phyloP scores from a whole-genome alignment of 2,329 filamentous ascomycete species.

The Penicillium sp. region DNA sequence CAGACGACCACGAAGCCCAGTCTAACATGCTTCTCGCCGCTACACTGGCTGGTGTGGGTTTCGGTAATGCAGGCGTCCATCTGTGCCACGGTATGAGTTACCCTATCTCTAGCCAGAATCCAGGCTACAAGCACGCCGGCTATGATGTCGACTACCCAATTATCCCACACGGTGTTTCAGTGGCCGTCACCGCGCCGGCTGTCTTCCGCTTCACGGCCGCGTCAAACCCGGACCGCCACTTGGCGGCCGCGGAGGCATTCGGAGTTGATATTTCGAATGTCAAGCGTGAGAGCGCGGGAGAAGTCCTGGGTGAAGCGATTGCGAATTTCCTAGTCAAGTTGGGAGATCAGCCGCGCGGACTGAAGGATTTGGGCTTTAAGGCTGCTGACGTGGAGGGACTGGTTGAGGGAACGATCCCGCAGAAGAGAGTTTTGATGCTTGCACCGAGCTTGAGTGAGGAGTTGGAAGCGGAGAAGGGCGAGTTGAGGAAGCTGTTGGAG shows the following conservation, averaged over 20 bases:
- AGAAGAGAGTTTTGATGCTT: constrained; percentile 87
- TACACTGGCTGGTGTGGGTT: constrained; percentile 92
- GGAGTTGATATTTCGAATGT: constrained; percentile 88
- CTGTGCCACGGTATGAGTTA: constrained; percentile 93
- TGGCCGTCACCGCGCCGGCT: constrained; percentile 89
- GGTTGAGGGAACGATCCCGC: constrained; percentile 93
- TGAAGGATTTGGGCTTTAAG: constrained; percentile 83
- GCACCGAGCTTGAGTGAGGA: constrained; percentile 80
- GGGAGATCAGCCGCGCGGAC: constrained; percentile 86
- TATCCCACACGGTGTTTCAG: constrained; percentile 94
- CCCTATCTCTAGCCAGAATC: constrained; percentile 94
- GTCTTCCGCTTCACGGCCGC: constrained; percentile 93
- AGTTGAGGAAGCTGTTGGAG: constrained; percentile 73
- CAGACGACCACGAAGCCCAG: constrained; percentile 91
- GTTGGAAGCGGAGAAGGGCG: constrained; percentile 71
- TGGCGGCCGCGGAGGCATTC: constrained; percentile 87
- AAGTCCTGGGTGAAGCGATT: constrained; percentile 83
- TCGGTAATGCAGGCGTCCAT: constrained; percentile 97
- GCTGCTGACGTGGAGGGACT: constrained; percentile 76
- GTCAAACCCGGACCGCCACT: constrained; percentile 89
- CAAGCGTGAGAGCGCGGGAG: constrained; percentile 86
- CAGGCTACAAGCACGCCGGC: constrained; percentile 85
- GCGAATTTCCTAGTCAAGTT: constrained; percentile 79
- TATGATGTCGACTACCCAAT: constrained; percentile 78
- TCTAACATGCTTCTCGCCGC: constrained; percentile 94